Percentiles rank a stretch among this genome's conserved stretches.
Conservation (phyloP, 805 yeast genomes). For the Metschnikowia henanensis region DNA sequence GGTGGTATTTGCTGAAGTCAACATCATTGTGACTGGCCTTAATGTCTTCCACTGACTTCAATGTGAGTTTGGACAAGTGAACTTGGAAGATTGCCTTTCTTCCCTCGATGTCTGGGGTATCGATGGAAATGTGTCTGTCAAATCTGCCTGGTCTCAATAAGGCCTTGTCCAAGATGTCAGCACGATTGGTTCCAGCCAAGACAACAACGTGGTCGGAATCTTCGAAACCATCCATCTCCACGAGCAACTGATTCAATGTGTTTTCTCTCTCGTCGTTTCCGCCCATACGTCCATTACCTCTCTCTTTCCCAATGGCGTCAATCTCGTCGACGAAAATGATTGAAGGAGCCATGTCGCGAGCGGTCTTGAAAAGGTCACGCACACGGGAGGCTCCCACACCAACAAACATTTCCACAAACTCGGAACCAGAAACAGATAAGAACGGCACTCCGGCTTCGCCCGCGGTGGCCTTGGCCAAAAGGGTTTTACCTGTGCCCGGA, state of each 20-base stretch:
- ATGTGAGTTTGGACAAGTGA: constrained; percentile 71
- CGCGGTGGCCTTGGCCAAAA: constrained; percentile 97
- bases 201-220: constrained; percentile 93
- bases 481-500: constrained; percentile 99
- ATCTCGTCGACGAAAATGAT: constrained; percentile 98
- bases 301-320: constrained; percentile 97
- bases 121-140: constrained; percentile 89
- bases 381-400: constrained; percentile 99
- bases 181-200: constrained; percentile 95
- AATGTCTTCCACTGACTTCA: constrained; percentile 41
- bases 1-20: constrained; percentile 41
- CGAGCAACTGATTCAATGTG: constrained; percentile 91
- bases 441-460: constrained; percentile 99
- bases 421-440: constrained; percentile 94
- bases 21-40: constrained; percentile 35
- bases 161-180: constrained; percentile 92
- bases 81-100: constrained; percentile 91
- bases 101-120: constrained; percentile 93
- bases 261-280: constrained; percentile 97
- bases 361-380: constrained; percentile 89
- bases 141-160: constrained; percentile 96
- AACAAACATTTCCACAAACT: constrained; percentile 97
- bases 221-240: constrained; percentile 98
- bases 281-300: constrained; percentile 75
- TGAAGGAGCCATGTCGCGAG: constrained; percentile 92